A percentile compares a stretch with the other conserved stretches of the same genome.
Conservation (phyloP, 805 yeast genomes). For the Teunomyces aglyptinius region DNA sequence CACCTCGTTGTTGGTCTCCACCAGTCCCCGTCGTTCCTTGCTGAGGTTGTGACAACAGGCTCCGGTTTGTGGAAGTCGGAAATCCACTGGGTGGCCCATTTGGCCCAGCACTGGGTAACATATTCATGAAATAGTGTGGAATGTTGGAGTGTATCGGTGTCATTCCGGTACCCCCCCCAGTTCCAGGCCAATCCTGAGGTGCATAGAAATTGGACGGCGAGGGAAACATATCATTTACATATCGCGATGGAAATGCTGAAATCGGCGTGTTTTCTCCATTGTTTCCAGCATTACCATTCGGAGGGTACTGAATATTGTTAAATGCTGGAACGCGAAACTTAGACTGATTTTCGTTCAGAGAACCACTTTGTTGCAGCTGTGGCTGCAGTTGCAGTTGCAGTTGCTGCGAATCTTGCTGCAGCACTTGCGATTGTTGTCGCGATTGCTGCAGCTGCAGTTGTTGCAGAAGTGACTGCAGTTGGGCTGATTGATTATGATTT, state of each 20-base stretch:
- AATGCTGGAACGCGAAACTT: constrained; percentile 6
- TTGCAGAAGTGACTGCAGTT: constrained; percentile 4
- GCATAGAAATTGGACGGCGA: constrained; percentile 78
- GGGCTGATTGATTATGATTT: not conserved
- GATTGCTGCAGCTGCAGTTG: not conserved
- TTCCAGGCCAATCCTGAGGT: constrained; percentile 44
- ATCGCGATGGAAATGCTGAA: constrained; percentile 68
- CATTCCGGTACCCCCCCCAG: constrained; percentile 29
- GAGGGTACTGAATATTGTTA: constrained; percentile 7
- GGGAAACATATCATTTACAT: constrained; percentile 70
- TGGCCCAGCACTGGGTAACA: constrained; percentile 28
- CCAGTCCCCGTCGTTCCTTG: not conserved
- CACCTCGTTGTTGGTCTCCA: not conserved
- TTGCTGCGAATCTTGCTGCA: not conserved
- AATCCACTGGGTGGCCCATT: constrained; percentile 5
- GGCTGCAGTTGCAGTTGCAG: no score
- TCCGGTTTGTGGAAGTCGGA: not conserved
- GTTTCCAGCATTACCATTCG: constrained; percentile 8
- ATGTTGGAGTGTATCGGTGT: constrained; percentile 33
- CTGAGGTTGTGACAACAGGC: not conserved
- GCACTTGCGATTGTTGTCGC: not conserved
- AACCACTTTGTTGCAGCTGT: no score
- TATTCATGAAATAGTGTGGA: constrained; percentile 37
- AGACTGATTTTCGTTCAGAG: not conserved
- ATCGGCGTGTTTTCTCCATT: constrained; percentile 67